Evolutionary conservation across 257 asterid species (phyloP).

Genomic region (Jasminum sambac): DNA sequence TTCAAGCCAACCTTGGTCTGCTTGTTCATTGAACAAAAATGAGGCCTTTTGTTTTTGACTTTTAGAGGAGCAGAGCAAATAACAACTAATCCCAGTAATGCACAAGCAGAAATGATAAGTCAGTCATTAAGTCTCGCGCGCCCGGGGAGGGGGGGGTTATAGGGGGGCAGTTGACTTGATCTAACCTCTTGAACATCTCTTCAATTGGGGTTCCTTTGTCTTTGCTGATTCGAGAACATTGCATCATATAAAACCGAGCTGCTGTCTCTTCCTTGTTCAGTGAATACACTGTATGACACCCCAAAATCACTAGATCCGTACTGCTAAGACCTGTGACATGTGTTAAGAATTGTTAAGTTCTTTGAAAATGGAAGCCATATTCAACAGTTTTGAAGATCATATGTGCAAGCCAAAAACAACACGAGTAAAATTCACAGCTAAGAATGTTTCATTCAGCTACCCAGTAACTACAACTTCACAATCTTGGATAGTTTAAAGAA

Average conservation of each 20-base stretch:
- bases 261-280: conserved; percentile 53
- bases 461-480: no score
- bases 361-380: conserved; percentile 12
- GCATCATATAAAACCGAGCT: conserved; percentile 57
- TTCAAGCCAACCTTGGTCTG: no score
- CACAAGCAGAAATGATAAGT: no score
- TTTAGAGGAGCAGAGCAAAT: no score
- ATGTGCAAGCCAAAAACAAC: not conserved
- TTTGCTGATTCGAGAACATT: conserved; percentile 28
- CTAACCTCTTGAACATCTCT: conserved; percentile 56
- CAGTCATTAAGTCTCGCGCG: no score
- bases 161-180: no score
- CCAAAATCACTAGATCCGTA: conserved; percentile 53
- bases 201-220: conserved; percentile 37
- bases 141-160: no score
- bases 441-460: no score
- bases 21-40: no score
- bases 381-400: conserved; percentile 8
- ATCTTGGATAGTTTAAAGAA: no score
- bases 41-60: no score
- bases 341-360: conserved; percentile 5
- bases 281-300: conserved; percentile 51
- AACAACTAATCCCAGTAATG: no score
- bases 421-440: not conserved
- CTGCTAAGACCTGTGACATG: conserved; percentile 46